Conservation (phyloP, 2,329 filamentous ascomycete genomes). For the Claviceps citrina region DNA sequence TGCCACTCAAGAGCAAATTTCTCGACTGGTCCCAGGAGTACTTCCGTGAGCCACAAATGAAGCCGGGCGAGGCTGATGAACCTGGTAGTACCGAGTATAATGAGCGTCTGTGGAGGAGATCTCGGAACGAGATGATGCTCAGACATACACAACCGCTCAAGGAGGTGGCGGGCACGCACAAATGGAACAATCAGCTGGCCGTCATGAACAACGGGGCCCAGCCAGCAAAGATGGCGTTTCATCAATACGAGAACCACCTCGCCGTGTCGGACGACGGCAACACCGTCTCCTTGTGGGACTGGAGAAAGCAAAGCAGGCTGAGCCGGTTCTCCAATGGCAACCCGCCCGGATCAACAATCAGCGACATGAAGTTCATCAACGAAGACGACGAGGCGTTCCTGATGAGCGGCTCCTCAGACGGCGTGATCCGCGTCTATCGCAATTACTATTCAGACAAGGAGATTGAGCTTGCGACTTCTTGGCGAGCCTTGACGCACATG, state of each 20-base stretch:
- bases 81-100: slow-evolving; percentile 95
- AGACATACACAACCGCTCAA: slow-evolving; percentile 89
- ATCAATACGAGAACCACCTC: slow-evolving; percentile 94
- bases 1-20: slow-evolving; percentile 73
- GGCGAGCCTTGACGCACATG: slow-evolving; percentile 84
- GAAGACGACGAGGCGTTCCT: slow-evolving; percentile 92
- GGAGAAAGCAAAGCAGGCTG: slow-evolving; percentile 59
- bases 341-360: slow-evolving; percentile 77
- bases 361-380: slow-evolving; percentile 93
- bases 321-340: slow-evolving; percentile 91
- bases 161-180: slow-evolving; percentile 66
- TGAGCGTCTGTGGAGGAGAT: slow-evolving; percentile 77
- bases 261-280: slow-evolving; percentile 88
- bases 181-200: slow-evolving; percentile 71
- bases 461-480: slow-evolving; percentile 76
- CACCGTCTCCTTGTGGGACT: slow-evolving; percentile 86
- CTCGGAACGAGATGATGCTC: slow-evolving; percentile 84
- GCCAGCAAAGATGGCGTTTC: slow-evolving; percentile 84
- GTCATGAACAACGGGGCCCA: slow-evolving; percentile 83
- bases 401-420: slow-evolving; percentile 90
- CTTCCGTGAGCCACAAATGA: slow-evolving; percentile 97
- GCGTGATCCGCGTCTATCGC: slow-evolving; percentile 82
- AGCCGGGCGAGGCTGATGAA: slow-evolving; percentile 85
- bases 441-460: slow-evolving; percentile 68
- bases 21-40: slow-evolving; percentile 95